Conservation (phyloP, 306 rosid genomes). For the Castanopsis chinensis region DNA sequence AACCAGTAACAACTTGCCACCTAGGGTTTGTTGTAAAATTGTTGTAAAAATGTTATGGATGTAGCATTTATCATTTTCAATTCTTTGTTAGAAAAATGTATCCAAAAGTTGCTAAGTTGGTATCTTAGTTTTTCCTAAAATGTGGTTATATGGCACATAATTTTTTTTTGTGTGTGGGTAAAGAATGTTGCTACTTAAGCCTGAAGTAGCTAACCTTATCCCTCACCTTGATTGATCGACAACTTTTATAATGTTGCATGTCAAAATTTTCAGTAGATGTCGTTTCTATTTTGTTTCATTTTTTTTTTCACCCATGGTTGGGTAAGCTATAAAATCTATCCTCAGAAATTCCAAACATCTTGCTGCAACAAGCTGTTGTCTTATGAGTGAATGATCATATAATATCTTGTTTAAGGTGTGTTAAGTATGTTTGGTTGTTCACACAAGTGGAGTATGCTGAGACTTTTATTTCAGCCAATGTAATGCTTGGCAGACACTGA, state of each 20-base stretch:
- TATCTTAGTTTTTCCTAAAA: neutral
- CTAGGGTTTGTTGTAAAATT: too few relatives aligned
- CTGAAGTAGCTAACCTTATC: neutral
- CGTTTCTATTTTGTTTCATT: neutral
- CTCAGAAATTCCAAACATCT: neutral
- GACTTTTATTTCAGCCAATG: too few relatives aligned
- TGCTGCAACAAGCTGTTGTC: neutral
- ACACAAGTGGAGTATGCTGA: neutral
- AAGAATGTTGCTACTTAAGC: neutral
- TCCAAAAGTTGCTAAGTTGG: neutral
- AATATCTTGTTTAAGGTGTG: neutral
- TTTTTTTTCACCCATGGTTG: too few relatives aligned
- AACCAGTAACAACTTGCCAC: too few relatives aligned
- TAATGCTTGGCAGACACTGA: too few relatives aligned
- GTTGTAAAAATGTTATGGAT: too few relatives aligned
- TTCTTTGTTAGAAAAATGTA: neutral
- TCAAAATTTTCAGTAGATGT: neutral
- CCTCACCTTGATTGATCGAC: neutral
- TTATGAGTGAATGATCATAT: neutral
- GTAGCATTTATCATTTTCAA: neutral
- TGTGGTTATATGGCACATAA: neutral
- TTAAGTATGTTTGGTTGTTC: neutral
- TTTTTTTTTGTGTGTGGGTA: neutral
- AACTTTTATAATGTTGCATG: neutral
- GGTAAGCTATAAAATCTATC: neutral